Evolutionary conservation across 2,329 filamentous ascomycete genomes (phyloP).

Genomic region (Apiospora phragmitis): DNA sequence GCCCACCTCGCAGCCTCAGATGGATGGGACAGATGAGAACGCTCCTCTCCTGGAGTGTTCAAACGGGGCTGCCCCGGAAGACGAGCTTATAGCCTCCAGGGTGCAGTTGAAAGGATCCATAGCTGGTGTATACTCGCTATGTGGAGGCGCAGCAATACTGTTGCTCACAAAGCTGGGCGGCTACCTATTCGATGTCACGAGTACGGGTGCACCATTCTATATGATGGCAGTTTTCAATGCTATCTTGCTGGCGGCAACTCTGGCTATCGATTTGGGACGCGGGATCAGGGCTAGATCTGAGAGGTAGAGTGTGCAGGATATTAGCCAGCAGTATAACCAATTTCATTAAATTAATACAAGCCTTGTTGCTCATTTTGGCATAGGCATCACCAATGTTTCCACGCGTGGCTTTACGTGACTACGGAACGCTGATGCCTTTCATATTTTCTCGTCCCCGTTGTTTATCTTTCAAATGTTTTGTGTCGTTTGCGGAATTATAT

Average conservation of each 20-base stretch:
- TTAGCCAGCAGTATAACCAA: neutral
- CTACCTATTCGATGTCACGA: slow-evolving; percentile 75
- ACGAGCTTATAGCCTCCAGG: slow-evolving; percentile 40
- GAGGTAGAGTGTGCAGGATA: neutral
- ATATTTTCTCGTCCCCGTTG: too few species aligned
- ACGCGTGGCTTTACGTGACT: neutral
- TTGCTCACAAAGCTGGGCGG: slow-evolving; percentile 91
- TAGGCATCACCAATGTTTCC: neutral
- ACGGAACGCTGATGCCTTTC: too few species aligned
- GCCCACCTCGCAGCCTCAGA: neutral
- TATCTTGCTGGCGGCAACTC: slow-evolving; percentile 60
- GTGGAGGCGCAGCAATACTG: slow-evolving; percentile 86
- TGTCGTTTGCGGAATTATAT: too few species aligned
- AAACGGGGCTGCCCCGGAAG: slow-evolving; percentile 18
- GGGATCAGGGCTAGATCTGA: neutral
- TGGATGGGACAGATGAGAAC: slow-evolving; percentile 34
- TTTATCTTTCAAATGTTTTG: too few species aligned
- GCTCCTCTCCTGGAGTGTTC: slow-evolving; percentile 39
- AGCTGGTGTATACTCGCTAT: slow-evolving; percentile 90
- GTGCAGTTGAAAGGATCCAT: slow-evolving; percentile 85
- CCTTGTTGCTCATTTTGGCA: neutral
- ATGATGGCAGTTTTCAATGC: slow-evolving; percentile 91
- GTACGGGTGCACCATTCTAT: slow-evolving; percentile 82
- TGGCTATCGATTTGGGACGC: slow-evolving; percentile 48
- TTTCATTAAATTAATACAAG: neutral